A percentile compares a stretch with the other conserved stretches of the same genome.
Conservation (phyloP, 306 rosid genomes). For the Medicago lupulina region DNA sequence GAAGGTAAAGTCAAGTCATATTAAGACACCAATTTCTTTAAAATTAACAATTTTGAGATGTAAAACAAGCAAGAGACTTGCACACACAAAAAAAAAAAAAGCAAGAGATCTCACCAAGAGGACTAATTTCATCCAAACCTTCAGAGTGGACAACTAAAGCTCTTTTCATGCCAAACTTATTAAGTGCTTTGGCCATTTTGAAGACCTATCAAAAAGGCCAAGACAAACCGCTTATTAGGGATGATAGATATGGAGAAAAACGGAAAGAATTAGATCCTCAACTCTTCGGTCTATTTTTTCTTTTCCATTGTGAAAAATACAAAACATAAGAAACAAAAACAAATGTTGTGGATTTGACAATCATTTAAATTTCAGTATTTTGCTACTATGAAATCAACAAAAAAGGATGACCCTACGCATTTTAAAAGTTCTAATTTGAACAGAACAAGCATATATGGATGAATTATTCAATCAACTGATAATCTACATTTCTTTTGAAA, state of each 20-base stretch:
- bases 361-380: conserved; percentile 22
- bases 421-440: conserved; percentile 7
- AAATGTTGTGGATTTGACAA: conserved; percentile 7
- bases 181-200: conserved; percentile 88
- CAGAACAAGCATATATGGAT: background rate
- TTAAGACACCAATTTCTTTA: conserved; percentile 22
- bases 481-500: conserved; percentile 5
- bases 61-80: conserved; percentile 34
- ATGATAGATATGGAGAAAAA: conserved; percentile 19
- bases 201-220: conserved; percentile 60
- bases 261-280: background rate
- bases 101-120: conserved; percentile 70
- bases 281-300: background rate
- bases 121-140: conserved; percentile 98
- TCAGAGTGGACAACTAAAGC: conserved; percentile 97
- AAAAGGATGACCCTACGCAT: conserved; percentile 6
- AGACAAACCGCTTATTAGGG: conserved; percentile 33
- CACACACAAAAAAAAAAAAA: too few relatives aligned
- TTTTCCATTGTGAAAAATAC: background rate
- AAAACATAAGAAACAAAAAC: conserved; percentile 18
- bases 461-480: conserved; percentile 26
- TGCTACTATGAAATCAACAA: background rate
- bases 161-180: conserved; percentile 85
- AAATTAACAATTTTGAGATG: conserved; percentile 22
- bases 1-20: conserved; percentile 34